Evolutionary conservation across 306 rosid genomes (phyloP).

Genomic region (Astragalus membranaceus): DNA sequence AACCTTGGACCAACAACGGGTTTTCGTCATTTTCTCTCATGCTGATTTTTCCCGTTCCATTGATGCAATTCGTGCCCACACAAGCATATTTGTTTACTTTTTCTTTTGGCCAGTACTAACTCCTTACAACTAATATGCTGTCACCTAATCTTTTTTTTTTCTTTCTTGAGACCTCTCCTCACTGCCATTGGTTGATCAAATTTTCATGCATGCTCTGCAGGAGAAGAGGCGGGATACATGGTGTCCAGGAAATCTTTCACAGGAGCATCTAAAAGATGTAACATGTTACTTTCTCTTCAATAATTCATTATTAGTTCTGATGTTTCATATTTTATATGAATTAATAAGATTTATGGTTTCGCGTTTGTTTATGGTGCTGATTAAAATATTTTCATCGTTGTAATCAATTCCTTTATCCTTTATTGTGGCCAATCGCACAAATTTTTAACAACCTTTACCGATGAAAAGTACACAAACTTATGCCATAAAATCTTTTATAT

Average conservation of each 20-base stretch:
- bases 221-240: constrained; percentile 91
- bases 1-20: neutral
- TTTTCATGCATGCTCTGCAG: constrained; percentile 45
- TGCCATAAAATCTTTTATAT: neutral
- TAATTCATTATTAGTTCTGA: neutral
- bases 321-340: neutral
- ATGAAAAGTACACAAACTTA: neutral
- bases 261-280: constrained; percentile 53
- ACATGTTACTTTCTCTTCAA: constrained; percentile 15
- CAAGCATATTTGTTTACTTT: neutral
- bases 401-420: constrained; percentile 3
- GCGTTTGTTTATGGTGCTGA: neutral
- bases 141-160: neutral
- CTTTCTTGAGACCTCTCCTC: neutral
- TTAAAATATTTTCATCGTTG: neutral
- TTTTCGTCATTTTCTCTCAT: neutral
- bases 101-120: neutral
- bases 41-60: neutral
- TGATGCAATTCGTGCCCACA: neutral
- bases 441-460: neutral
- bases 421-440: neutral
- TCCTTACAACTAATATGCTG: neutral
- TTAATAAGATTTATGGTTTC: constrained; percentile 9
- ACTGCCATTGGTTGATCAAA: constrained; percentile 19
- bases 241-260: constrained; percentile 71